Evolutionary conservation across 2,329 filamentous ascomycete species (phyloP).

Genomic region (Botrytis aclada): DNA sequence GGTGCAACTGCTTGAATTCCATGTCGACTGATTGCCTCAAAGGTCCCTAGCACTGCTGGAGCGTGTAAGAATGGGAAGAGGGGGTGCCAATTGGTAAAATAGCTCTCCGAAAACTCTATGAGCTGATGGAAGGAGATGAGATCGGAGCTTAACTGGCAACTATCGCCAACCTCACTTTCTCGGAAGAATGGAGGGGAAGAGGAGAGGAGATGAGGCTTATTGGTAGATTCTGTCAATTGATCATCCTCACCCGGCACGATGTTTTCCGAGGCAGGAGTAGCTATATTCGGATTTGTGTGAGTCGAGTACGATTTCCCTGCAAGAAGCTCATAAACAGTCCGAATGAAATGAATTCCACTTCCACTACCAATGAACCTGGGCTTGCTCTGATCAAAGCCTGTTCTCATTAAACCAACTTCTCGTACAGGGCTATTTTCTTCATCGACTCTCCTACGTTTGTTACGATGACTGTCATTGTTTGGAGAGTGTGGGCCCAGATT

Average conservation of each 20-base stretch:
- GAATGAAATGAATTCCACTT: neutral
- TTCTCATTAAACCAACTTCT: neutral
- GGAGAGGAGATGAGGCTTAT: neutral
- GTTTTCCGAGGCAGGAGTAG: neutral
- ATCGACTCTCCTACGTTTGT: neutral
- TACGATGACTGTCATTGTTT: neutral
- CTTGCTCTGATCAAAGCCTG: neutral
- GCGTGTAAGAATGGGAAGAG: neutral
- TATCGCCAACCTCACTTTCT: neutral
- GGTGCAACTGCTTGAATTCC: neutral
- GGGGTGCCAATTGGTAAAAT: neutral
- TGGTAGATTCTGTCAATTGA: neutral
- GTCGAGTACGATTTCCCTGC: neutral
- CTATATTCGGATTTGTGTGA: neutral
- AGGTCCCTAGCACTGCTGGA: neutral
- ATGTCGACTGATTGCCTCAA: neutral
- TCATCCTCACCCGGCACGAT: neutral
- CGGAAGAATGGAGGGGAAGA: neutral
- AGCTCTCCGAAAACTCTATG: neutral
- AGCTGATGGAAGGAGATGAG: neutral
- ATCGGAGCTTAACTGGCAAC: neutral
- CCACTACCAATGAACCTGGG: neutral
- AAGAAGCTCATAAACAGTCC: neutral
- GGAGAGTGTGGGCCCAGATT: neutral
- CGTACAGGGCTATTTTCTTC: neutral